Percentiles rank a stretch among this genome's conserved stretches.
These are phyloP conservation scores for Lasiosphaeria hispida DNA, from an alignment of 495 filamentous ascomycete species.

Conservation along the genomic window DNA sequence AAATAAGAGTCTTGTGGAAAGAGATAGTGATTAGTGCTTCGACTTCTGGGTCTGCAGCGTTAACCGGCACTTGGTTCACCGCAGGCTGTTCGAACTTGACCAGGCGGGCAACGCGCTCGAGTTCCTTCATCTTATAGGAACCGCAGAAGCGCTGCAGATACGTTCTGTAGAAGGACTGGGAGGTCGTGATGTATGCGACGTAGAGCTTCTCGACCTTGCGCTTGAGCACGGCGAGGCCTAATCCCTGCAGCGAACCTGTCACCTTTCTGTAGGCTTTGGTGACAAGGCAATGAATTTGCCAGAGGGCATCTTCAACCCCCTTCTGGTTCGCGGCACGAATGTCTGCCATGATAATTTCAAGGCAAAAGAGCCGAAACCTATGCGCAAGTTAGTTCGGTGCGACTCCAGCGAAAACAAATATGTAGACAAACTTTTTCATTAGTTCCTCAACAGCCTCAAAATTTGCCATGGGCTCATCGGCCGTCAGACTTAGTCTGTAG, in stretches of 20 bases:
- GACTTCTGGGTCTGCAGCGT: slow-evolving; percentile 45
- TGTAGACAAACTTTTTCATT: slow-evolving; percentile 52
- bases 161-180: slow-evolving; percentile 80
- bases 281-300: slow-evolving; percentile 74
- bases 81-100: slow-evolving; percentile 55
- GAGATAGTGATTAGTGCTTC: slow-evolving; percentile 61
- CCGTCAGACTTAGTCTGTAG: slow-evolving; percentile 41
- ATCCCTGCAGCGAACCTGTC: slow-evolving; percentile 40
- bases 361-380: slow-evolving; percentile 68
- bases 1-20: slow-evolving; percentile 80
- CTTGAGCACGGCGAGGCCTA: slow-evolving; percentile 66
- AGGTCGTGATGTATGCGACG: slow-evolving; percentile 76
- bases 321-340: slow-evolving; percentile 63
- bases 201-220: slow-evolving; percentile 81
- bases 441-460: slow-evolving; percentile 58
- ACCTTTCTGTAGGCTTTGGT: slow-evolving; percentile 72
- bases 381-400: slow-evolving; percentile 24
- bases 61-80: slow-evolving; percentile 36
- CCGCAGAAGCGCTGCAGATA: slow-evolving; percentile 77
- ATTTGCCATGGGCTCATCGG: slow-evolving; percentile 46
- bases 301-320: slow-evolving; percentile 67
- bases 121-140: slow-evolving; percentile 68
- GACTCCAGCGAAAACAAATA: slow-evolving; percentile 16
- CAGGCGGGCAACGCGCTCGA: slow-evolving; percentile 67
- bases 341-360: slow-evolving; percentile 69